Percentiles rank a stretch among this genome's conserved stretches.
phyloP scores from a whole-genome alignment of 2,329 filamentous ascomycete species.

The Aspergillus neoniger region DNA sequence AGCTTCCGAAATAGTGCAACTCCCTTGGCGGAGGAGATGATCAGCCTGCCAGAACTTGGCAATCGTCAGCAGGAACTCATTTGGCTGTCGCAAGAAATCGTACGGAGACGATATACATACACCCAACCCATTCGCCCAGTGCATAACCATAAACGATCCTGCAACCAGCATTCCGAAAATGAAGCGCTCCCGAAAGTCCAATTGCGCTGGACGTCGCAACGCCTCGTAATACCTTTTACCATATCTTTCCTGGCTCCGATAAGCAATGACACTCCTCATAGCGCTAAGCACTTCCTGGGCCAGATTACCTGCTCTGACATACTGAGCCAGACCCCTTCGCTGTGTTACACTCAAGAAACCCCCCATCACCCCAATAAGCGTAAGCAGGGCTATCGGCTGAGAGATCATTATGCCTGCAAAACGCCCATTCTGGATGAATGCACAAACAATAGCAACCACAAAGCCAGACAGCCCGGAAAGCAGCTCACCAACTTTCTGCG shows the following conservation, averaged over 20 bases:
- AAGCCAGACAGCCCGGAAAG: slow-evolving; percentile 8
- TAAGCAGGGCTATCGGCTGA: slow-evolving; percentile 73
- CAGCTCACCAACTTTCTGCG: slow-evolving; percentile 11
- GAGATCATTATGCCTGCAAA: slow-evolving; percentile 10
- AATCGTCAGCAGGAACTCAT: background rate
- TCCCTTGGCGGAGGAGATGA: background rate
- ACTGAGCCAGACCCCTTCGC: background rate
- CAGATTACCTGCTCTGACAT: background rate
- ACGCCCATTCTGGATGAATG: background rate
- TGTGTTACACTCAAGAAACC: background rate
- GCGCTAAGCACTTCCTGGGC: slow-evolving; percentile 11
- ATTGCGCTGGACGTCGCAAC: background rate
- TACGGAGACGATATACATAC: slow-evolving; percentile 2
- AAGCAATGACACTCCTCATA: slow-evolving; percentile 9
- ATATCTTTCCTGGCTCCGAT: slow-evolving; percentile 9
- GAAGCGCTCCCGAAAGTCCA: slow-evolving; percentile 7
- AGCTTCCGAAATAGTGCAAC: slow-evolving; percentile 10
- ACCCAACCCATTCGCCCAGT: slow-evolving; percentile 14
- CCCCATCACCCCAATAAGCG: slow-evolving; percentile 29
- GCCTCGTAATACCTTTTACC: slow-evolving; percentile 2
- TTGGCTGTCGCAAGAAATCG: background rate
- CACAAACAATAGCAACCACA: slow-evolving; percentile 2
- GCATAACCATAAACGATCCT: slow-evolving; percentile 2
- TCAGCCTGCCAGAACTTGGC: slow-evolving; percentile 14
- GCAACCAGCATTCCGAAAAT: slow-evolving; percentile 11